Evolutionary conservation across 169 alveolate genomes (phyloP), one percentile per base, ranked within the genome.

Genomic region (Cryptosporidium xiaoi): DNA sequence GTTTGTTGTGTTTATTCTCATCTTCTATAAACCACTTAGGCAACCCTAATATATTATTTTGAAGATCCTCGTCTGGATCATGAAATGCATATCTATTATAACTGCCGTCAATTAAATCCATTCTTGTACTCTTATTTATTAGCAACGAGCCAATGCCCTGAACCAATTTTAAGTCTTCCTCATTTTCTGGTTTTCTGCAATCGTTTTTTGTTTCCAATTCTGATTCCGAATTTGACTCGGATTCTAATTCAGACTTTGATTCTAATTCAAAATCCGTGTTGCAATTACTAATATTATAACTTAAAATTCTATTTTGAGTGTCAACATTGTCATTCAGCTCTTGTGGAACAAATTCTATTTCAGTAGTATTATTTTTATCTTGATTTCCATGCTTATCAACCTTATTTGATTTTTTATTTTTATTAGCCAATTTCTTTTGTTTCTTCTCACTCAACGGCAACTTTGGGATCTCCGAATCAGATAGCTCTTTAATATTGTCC

Each of bases 1-100:
- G 97, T 82, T 91, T 94, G 89, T 94, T 95, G 92, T 95, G 97
- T 83, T 90, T 93, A 84, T 95, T 92, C 93, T 98, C 99, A 65
- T 98, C 99, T 62, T 97, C 99, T 16, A 89, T 89, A 90, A 98
- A 98, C 99, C 99, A 98, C 24, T 93, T 89, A 51, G 99, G 99
- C 15, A 98, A 92, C 33, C 94, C 94, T 91, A 90, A 83, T 91
- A 82, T 87, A 65, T 64, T 85, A 64, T 84, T 91, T 56, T 92
- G 93, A 48, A 77, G 64, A 83, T 62, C 90, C 24, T 83, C 90
- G 20, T 29, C 87, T 5, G 91, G 95, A 84, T 94, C 97, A 58
- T 93, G 85, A 90, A 93, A 97, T n/a, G 99, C 97, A 66, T 96
- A 93, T 82, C 98, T 92, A 90, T 97, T 97, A 93, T 95, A 97